phyloP scores from a whole-genome alignment of 2,329 filamentous ascomycete species.

The Curvularia sp. region DNA sequence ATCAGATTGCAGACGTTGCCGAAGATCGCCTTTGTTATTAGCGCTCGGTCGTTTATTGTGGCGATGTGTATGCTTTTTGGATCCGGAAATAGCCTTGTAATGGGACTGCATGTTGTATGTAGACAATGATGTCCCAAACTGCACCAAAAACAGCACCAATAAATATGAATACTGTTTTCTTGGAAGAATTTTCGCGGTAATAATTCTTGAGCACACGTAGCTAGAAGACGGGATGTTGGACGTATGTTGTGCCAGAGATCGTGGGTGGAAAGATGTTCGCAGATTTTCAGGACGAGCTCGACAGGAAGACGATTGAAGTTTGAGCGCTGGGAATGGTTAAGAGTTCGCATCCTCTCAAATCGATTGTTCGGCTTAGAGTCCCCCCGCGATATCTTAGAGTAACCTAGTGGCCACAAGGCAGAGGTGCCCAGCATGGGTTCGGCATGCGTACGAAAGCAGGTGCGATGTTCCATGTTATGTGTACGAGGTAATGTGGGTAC shows the following conservation, averaged over 20 bases:
- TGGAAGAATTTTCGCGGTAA: slow-evolving; percentile 12
- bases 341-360: neutral
- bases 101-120: neutral
- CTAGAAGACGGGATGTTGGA: slow-evolving; percentile 10
- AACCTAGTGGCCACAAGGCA: neutral
- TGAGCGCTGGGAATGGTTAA: neutral
- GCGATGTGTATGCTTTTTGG: slow-evolving; percentile 1
- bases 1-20: slow-evolving; percentile 5
- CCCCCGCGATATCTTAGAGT: too few relatives aligned
- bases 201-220: slow-evolving; percentile 13
- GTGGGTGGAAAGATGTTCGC: slow-evolving; percentile 6
- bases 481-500: neutral
- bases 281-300: slow-evolving; percentile 15
- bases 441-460: neutral
- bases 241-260: slow-evolving; percentile 12
- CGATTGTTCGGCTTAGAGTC: neutral
- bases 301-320: slow-evolving; percentile 7
- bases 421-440: neutral
- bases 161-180: slow-evolving; percentile 3
- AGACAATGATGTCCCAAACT: slow-evolving; percentile 8
- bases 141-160: slow-evolving; percentile 21
- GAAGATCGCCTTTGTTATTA: slow-evolving; percentile 7
- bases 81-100: slow-evolving; percentile 8
- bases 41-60: slow-evolving; percentile 2
- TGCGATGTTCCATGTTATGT: neutral